Conservation (phyloP, 441 rosid genomes). For the Breynia disticha region DNA sequence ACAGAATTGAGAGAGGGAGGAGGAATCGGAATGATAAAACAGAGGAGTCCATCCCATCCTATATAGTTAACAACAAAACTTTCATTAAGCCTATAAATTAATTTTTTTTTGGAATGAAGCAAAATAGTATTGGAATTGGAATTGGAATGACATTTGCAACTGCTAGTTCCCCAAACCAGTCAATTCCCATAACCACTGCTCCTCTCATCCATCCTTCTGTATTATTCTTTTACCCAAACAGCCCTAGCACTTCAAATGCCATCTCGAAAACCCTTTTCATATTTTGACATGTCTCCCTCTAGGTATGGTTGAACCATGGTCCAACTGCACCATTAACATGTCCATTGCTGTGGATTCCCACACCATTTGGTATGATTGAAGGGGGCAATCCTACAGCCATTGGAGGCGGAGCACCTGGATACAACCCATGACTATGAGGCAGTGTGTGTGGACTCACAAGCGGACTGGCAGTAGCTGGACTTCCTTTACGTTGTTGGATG, state of each 20-base stretch:
- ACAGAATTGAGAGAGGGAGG: too few relatives aligned
- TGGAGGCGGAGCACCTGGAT: slow-evolving; percentile 54
- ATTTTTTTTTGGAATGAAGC: slow-evolving; percentile 9
- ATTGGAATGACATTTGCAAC: slow-evolving; percentile 34
- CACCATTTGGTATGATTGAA: slow-evolving; percentile 63
- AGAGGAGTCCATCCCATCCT: too few relatives aligned
- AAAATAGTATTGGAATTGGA: slow-evolving; percentile 1
- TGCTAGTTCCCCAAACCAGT: slow-evolving; percentile 27
- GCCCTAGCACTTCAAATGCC: slow-evolving; percentile 27
- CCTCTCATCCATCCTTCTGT: slow-evolving; percentile 8
- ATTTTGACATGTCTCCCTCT: slow-evolving; percentile 16
- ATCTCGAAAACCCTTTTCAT: not conserved
- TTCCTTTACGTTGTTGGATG: slow-evolving; percentile 69
- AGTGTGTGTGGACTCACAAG: slow-evolving; percentile 47
- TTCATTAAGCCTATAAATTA: slow-evolving; percentile 26
- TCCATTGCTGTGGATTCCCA: slow-evolving; percentile 60
- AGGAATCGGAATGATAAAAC: too few relatives aligned
- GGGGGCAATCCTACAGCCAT: slow-evolving; percentile 79
- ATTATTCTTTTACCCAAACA: slow-evolving; percentile 14
- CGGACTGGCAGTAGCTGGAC: slow-evolving; percentile 67
- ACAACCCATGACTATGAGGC: slow-evolving; percentile 63
- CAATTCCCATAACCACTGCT: slow-evolving; percentile 9
- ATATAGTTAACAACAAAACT: slow-evolving; percentile 13
- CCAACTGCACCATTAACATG: slow-evolving; percentile 74
- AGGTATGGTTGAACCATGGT: slow-evolving; percentile 83